Evolutionary conservation across 306 rosid genomes (phyloP).

Genomic region (Rubus idaeus): DNA sequence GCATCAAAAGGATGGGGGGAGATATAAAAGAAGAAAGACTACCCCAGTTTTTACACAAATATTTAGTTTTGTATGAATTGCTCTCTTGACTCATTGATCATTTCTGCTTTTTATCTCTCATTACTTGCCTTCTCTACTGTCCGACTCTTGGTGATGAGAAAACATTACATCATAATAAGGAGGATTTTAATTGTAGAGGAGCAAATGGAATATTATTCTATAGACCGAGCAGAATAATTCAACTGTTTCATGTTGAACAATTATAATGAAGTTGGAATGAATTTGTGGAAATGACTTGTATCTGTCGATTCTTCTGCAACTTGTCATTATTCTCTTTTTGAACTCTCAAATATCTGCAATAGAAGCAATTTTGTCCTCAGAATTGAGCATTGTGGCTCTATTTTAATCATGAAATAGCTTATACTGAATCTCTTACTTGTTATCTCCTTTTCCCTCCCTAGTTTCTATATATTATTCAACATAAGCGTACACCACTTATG

Average conservation of each 20-base stretch:
- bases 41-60: neutral
- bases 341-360: neutral
- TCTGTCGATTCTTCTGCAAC: neutral
- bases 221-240: neutral
- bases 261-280: neutral
- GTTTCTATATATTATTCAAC: neutral
- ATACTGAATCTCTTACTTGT: neutral
- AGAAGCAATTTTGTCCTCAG: neutral
- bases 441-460: neutral
- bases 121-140: neutral
- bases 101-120: neutral
- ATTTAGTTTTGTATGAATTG: neutral
- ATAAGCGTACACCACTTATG: neutral
- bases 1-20: neutral
- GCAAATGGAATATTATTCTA: neutral
- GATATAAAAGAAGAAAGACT: neutral
- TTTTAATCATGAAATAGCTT: neutral
- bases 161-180: neutral
- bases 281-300: neutral
- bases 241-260: neutral
- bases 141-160: neutral
- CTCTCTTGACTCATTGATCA: neutral
- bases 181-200: neutral
- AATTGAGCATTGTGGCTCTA: neutral
- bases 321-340: conserved; percentile 1